Conservation (phyloP, 2,329 filamentous ascomycete genomes). For the Colletotrichum sp. region DNA sequence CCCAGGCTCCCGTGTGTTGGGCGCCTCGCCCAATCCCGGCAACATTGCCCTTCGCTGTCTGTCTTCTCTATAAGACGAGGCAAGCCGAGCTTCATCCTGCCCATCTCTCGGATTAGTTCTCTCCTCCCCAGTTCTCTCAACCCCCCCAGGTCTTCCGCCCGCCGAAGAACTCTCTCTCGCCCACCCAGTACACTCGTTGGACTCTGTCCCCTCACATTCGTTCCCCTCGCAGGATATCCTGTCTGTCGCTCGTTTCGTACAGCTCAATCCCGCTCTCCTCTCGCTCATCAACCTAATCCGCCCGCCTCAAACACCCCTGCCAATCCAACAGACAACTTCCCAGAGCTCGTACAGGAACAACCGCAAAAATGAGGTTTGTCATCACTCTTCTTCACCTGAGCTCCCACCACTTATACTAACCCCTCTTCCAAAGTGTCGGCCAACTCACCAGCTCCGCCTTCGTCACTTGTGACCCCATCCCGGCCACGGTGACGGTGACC, state of each 20-base stretch:
- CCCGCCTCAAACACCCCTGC: background rate
- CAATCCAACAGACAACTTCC: background rate
- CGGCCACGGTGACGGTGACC: constrained; percentile 26
- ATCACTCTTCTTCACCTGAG: background rate
- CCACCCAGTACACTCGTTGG: background rate
- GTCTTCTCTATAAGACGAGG: constrained; percentile 1
- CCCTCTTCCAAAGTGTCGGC: constrained; percentile 29
- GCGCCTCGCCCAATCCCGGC: background rate
- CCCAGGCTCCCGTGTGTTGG: background rate
- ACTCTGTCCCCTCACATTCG: constrained; percentile 9
- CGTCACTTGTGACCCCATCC: constrained; percentile 31
- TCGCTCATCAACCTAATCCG: background rate
- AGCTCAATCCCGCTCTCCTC: background rate
- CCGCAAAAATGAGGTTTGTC: constrained; percentile 23
- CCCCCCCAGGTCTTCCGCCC: background rate
- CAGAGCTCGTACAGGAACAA: background rate
- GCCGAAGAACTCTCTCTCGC: background rate
- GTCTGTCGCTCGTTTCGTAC: constrained; percentile 8
- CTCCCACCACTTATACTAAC: constrained; percentile 12
- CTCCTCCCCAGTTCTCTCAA: background rate
- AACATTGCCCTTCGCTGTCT: background rate
- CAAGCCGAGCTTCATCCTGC: background rate
- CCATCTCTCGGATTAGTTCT: background rate
- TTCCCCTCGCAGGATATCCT: background rate
- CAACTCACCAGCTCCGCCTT: constrained; percentile 33